phyloP scores from a whole-genome alignment of 179 eudicot species.

The Kewa caespitosa region DNA sequence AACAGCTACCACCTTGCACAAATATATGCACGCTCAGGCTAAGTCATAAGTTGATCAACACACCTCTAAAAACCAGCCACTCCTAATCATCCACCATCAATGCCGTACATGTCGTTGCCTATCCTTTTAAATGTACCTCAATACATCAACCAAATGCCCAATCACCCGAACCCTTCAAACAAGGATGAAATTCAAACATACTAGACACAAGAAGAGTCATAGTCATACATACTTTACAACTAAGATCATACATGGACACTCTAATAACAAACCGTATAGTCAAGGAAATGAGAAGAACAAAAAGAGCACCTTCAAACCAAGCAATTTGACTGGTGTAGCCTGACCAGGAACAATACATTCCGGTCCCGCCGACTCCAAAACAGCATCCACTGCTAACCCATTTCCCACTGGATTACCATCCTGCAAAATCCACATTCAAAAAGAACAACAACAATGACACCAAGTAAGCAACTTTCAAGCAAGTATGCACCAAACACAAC shows the following conservation, averaged over 20 bases:
- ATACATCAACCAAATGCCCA: no score
- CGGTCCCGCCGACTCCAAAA: conserved; percentile 91
- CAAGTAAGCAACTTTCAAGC: not conserved
- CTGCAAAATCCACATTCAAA: conserved; percentile 39
- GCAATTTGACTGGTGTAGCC: conserved; percentile 68
- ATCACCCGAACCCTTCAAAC: no score
- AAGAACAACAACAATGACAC: not conserved
- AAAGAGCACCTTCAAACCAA: conserved; percentile 73
- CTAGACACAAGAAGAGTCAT: not conserved
- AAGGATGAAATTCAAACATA: no score
- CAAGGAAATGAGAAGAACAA: not conserved
- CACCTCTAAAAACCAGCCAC: no score
- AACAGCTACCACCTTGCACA: no score
- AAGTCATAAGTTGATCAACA: no score
- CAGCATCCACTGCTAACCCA: conserved; percentile 73
- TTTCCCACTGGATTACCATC: conserved; percentile 74
- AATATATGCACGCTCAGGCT: no score
- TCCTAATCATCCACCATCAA: no score
- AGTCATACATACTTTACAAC: not conserved
- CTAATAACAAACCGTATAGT: not conserved
- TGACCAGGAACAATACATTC: conserved; percentile 97
- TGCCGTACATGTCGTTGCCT: no score
- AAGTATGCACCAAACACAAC: not conserved
- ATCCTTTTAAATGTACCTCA: no score
- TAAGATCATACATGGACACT: not conserved